These are phyloP conservation scores for Cyberlindnera amylophila DNA, from an alignment of 805 yeast species.

Conservation along the genomic window DNA sequence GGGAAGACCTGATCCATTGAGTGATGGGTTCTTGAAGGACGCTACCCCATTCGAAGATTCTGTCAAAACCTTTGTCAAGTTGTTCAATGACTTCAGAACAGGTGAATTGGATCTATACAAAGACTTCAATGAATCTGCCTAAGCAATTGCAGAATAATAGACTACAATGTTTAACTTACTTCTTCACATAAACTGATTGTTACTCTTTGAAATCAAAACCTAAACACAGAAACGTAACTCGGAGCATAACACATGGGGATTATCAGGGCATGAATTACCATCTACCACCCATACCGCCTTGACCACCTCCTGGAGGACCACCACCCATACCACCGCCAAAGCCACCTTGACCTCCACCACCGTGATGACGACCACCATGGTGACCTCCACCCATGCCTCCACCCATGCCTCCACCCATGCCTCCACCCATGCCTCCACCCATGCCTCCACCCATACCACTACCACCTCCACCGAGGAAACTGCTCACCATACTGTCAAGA, in stretches of 20 bases:
- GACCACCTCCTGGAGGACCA: conserved; percentile 11
- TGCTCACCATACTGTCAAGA: too few relatives aligned
- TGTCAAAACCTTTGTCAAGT: conserved; percentile 17
- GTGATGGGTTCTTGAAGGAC: conserved; percentile 18
- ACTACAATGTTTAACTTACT: too few relatives aligned
- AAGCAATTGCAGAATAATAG: too few relatives aligned
- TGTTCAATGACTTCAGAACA: conserved; percentile 20
- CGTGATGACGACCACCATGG: conserved; percentile 8
- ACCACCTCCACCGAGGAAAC: too few relatives aligned
- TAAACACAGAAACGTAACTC: not conserved
- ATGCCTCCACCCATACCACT: too few relatives aligned
- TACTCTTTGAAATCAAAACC: too few relatives aligned
- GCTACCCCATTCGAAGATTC: conserved; percentile 14
- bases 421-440: conserved; percentile 5
- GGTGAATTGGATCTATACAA: conserved; percentile 15
- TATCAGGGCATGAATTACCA: too few relatives aligned
- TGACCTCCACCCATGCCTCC: conserved; percentile 4
- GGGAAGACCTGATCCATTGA: conserved; percentile 33
- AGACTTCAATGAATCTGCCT: conserved; percentile 16
- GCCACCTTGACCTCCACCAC: conserved; percentile 2
- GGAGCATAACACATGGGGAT: not conserved
- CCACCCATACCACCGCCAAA: conserved; percentile 6
- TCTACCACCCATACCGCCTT: conserved; percentile 6
- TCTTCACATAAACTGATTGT: too few relatives aligned
- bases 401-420: conserved; percentile 2